A percentile compares a stretch with the other conserved stretches of the same genome.
These are phyloP conservation scores for Monosporozyma aquatica DNA, from an alignment of 805 yeast species.

Conservation along the genomic window DNA sequence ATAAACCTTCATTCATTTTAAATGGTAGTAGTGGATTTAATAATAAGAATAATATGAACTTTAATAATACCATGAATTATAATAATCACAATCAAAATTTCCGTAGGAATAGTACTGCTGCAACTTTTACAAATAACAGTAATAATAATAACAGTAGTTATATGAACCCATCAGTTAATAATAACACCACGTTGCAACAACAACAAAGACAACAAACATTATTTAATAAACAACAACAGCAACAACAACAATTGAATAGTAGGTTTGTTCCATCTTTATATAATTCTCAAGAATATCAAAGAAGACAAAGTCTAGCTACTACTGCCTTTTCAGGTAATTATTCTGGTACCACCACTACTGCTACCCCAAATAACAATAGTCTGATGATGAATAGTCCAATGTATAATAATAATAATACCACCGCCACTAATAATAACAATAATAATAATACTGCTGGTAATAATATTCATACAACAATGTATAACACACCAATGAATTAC, in stretches of 20 bases:
- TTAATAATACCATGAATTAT: too few species aligned
- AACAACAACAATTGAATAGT: conserved; percentile 13
- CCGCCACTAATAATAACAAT: background rate
- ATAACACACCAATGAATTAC: background rate
- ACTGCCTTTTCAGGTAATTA: conserved; percentile 2
- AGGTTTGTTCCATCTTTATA: conserved; percentile 17
- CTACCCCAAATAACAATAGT: background rate
- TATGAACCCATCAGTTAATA: conserved; percentile 1
- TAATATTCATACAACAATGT: background rate
- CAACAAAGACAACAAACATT: conserved; percentile 8
- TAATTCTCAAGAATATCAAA: conserved; percentile 24
- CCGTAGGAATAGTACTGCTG: conserved; percentile 1
- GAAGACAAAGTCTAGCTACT: conserved; percentile 34
- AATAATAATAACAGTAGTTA: conserved; percentile 5
- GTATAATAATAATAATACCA: background rate
- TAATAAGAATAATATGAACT: conserved; percentile 1
- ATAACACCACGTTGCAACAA: conserved; percentile 2
- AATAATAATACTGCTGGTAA: background rate
- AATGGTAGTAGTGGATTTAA: conserved; percentile 7
- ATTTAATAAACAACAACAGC: conserved; percentile 9
- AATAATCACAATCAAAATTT: too few species aligned
- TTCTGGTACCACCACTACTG: background rate
- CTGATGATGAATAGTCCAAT: background rate
- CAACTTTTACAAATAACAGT: background rate
- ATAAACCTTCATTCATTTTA: conserved; percentile 10